Base-by-base conservation (phyloP, 345 rosid species). In the Gossypium thurberi region DNA sequence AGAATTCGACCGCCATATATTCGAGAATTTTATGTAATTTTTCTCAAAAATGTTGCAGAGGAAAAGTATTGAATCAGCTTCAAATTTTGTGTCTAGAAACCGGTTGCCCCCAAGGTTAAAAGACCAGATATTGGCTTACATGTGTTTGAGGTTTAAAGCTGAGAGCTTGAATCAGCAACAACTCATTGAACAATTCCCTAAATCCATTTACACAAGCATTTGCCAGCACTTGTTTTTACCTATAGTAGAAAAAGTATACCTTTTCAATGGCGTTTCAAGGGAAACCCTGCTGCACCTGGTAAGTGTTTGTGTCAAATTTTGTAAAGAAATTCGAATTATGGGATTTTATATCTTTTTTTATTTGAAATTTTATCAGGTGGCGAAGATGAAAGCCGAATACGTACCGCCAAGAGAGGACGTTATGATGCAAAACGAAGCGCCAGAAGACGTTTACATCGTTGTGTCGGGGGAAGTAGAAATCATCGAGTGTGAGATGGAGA, bases 341-440 rank as follows among this genome's bases (percentile, higher is more conserved):
- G 23, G 26, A 11, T 50, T 56, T 2, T 47, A 6, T 33, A 28
- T 28, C 0, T 28, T 3, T 28, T 28, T 28, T 28, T 28, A 23
- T 17, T n/a, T 10, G 17, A 28, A 46, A 44, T 40, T 33, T 47
- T 2, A 23, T 56, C 56, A 91, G 98, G 94, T 91, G 10, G 81
- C 97, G 1, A 87, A 85, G 78, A 90, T 90, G 94, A 92, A 81
- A 75, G 97, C 97, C 6, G 98, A 94, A 85, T 94, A 94, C 77
- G 79, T 92, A 68, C 98, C 98, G 6, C 97, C 97, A 12, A 84
- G 85, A 81, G 98, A 92, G 76, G 98, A 94, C 80, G 95, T 94
- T 4, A 75, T 89, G 3, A 83, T 92, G 90, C 94, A 88, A 65
- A 90, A 88, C 55, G 98, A 94, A 78, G 76, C 94, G 0, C 91